Conservation (phyloP, 495 filamentous ascomycete genomes). For the Penicillium soppii region DNA sequence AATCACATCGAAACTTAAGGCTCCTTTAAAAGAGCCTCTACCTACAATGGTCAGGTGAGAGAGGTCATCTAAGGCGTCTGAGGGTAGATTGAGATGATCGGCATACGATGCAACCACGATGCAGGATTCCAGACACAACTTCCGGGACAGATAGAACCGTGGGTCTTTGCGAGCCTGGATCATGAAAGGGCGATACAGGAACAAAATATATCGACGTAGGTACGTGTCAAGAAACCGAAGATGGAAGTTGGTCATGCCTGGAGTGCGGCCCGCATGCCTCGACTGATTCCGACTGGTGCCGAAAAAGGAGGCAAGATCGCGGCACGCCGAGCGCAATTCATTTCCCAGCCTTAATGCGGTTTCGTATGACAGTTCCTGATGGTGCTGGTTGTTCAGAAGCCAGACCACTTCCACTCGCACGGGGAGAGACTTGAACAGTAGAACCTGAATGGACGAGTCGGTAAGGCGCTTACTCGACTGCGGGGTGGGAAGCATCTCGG, state of each 20-base stretch:
- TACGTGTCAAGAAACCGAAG: too few relatives aligned
- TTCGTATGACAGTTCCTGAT: not conserved
- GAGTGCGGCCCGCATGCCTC: too few relatives aligned
- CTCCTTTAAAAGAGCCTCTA: slow-evolving; percentile 23
- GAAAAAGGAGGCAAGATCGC: too few relatives aligned
- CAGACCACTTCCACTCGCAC: not conserved
- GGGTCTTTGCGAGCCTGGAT: slow-evolving; percentile 39
- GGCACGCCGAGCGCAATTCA: too few relatives aligned
- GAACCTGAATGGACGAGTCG: not conserved
- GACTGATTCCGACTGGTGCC: too few relatives aligned
- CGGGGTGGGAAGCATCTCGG: not conserved
- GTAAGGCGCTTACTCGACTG: not conserved
- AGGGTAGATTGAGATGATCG: slow-evolving; percentile 8
- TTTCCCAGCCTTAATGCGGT: too few relatives aligned
- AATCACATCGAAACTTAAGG: slow-evolving; percentile 22
- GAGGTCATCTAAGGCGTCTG: slow-evolving; percentile 9
- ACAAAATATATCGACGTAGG: slow-evolving; percentile 45
- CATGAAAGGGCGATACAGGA: slow-evolving; percentile 46
- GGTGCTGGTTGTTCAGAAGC: not conserved
- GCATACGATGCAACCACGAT: slow-evolving; percentile 22
- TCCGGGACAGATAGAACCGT: slow-evolving; percentile 48
- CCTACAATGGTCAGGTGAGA: slow-evolving; percentile 9
- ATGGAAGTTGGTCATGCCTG: too few relatives aligned
- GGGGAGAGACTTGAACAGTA: not conserved
- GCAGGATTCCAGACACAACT: slow-evolving; percentile 40